Evolutionary conservation across 192 early-diverging fungal species (phyloP).

Genomic region (Chytriomyces sp.): DNA sequence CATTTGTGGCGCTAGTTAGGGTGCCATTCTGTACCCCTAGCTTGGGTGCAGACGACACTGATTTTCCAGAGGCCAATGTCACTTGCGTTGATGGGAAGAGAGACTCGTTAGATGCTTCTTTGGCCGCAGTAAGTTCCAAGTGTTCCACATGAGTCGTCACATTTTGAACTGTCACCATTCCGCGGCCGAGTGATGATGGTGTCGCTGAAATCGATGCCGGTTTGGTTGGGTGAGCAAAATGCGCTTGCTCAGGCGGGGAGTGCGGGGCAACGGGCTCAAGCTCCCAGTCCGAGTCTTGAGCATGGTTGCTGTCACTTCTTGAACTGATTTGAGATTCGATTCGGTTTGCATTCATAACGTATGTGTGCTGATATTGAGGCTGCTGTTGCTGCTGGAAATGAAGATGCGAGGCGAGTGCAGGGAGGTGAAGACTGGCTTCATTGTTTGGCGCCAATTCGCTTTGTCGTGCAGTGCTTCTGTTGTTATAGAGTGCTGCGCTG

Average conservation of each 20-base stretch:
- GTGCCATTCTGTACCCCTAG: too few species aligned
- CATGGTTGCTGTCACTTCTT: background rate
- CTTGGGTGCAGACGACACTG: too few species aligned
- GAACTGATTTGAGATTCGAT: background rate
- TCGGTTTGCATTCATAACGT: background rate
- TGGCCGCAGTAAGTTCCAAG: background rate
- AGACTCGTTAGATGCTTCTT: too few species aligned
- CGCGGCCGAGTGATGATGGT: background rate
- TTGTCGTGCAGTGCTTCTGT: background rate
- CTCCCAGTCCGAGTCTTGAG: background rate
- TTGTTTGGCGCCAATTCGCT: background rate
- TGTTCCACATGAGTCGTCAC: constrained; percentile 15
- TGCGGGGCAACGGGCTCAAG: background rate
- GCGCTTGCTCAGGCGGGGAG: too few species aligned
- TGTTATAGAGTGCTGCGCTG: background rate
- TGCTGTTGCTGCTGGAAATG: background rate
- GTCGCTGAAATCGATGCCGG: too few species aligned
- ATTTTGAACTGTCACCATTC: constrained; percentile 10
- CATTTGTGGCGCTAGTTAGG: constrained; percentile 1
- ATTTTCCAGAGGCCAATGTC: too few species aligned
- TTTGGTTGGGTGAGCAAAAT: too few species aligned
- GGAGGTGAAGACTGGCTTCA: background rate
- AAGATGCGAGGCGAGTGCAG: background rate
- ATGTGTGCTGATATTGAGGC: background rate
- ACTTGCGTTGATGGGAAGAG: too few species aligned